Evolutionary conservation across 805 yeast genomes (phyloP).

Genomic region (Phaffomyces antillensis): DNA sequence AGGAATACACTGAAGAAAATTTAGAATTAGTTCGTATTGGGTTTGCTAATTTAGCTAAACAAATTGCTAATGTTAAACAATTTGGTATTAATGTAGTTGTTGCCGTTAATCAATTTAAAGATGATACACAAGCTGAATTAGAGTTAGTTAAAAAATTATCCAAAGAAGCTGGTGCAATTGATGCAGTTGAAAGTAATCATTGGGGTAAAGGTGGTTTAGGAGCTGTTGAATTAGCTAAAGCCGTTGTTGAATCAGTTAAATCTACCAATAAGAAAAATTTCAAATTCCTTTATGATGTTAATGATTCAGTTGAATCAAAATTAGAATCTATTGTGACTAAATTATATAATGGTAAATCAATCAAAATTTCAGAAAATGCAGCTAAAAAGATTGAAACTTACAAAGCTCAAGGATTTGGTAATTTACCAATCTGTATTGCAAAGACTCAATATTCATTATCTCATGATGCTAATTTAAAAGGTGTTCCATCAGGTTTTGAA

Average conservation of each 20-base stretch:
- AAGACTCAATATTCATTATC: constrained; percentile 96
- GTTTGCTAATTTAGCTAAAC: constrained; percentile 70
- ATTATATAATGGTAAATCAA: constrained; percentile 72
- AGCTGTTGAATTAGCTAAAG: constrained; percentile 65
- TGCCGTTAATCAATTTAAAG: constrained; percentile 72
- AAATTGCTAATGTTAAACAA: constrained; percentile 61
- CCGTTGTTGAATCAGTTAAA: constrained; percentile 58
- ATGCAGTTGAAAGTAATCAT: constrained; percentile 75
- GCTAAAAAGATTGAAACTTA: constrained; percentile 70
- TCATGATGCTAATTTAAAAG: constrained; percentile 88
- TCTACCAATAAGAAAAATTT: constrained; percentile 33
- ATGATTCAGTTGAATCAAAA: constrained; percentile 62
- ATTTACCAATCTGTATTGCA: constrained; percentile 93
- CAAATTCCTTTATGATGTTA: constrained; percentile 54
- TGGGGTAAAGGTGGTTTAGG: constrained; percentile 87
- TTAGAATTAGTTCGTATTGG: constrained; percentile 63
- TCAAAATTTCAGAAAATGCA: constrained; percentile 65
- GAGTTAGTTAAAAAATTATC: constrained; percentile 62
- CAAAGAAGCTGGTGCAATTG: constrained; percentile 69
- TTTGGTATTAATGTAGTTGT: constrained; percentile 78
- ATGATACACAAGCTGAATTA: constrained; percentile 65
- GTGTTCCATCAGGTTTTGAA: constrained; percentile 90
- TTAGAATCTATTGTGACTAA: constrained; percentile 59
- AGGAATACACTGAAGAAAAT: constrained; percentile 66
- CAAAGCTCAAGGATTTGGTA: constrained; percentile 80